These are phyloP conservation scores for Ogataea trehaloabstinens DNA, from an alignment of 805 yeast species.

Conservation along the genomic window DNA sequence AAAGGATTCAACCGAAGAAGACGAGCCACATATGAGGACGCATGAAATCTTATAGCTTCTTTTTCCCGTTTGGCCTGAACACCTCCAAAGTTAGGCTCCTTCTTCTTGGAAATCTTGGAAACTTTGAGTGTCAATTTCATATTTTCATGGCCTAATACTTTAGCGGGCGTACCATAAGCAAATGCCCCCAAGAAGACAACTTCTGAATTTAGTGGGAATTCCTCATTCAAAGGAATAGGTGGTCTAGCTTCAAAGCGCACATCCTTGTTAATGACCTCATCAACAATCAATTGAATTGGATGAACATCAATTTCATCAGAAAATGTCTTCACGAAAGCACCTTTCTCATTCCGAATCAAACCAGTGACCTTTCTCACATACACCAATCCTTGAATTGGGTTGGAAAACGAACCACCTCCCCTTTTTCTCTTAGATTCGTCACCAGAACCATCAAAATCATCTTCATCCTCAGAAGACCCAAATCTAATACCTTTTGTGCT, in stretches of 20 bases:
- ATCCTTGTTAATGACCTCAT: conserved; percentile 70
- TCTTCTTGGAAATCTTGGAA: conserved; percentile 41
- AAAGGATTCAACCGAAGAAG: conserved; percentile 56
- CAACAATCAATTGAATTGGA: conserved; percentile 83
- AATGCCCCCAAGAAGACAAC: conserved; percentile 81
- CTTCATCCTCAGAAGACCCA: conserved; percentile 9
- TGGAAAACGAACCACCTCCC: conserved; percentile 1
- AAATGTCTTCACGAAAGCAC: conserved; percentile 78
- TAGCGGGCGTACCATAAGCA: conserved; percentile 83
- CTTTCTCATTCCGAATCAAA: conserved; percentile 60
- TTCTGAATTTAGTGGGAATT: conserved; percentile 70
- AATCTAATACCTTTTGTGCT: conserved; percentile 51
- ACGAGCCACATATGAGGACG: conserved; percentile 64
- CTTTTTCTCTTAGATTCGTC: conserved; percentile 1
- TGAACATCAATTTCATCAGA: conserved; percentile 48
- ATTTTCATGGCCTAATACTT: conserved; percentile 55
- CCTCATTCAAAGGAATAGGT: conserved; percentile 76
- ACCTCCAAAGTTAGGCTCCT: conserved; percentile 68
- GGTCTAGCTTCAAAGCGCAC: conserved; percentile 67
- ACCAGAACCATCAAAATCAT: conserved; percentile 9
- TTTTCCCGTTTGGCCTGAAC: conserved; percentile 57
- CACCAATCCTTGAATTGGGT: conserved; percentile 52
- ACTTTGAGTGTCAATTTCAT: conserved; percentile 49
- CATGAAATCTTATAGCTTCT: conserved; percentile 54
- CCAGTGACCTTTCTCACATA: conserved; percentile 80